These are phyloP conservation scores for Malassezia furfur DNA, from an alignment of 1,284 basidiomycete species.

Conservation along the genomic window DNA sequence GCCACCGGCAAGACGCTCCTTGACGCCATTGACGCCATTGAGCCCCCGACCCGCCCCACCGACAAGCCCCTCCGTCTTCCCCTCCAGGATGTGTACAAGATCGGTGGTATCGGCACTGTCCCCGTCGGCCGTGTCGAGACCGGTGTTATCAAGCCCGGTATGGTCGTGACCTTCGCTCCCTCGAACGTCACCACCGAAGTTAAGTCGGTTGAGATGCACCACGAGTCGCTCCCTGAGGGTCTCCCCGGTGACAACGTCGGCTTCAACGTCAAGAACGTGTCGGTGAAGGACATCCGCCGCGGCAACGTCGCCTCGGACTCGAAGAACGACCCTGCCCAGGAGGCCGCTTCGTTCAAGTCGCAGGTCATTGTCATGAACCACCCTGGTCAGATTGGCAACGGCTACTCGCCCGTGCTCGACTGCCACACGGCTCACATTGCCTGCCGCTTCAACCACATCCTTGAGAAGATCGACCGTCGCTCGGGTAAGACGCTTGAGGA, in stretches of 20 bases:
- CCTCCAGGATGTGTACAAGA: slow-evolving; percentile 99
- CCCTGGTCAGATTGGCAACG: slow-evolving; percentile 98
- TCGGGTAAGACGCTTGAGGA: slow-evolving; percentile 85
- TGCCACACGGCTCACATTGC: slow-evolving; percentile 99
- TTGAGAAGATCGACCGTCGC: slow-evolving; percentile 95
- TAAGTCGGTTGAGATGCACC: slow-evolving; percentile 99
- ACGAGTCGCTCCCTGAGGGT: slow-evolving; percentile 95
- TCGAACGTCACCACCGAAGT: slow-evolving; percentile 99
- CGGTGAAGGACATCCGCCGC: slow-evolving; percentile 99
- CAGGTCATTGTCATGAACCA: slow-evolving; percentile 99
- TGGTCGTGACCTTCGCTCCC: slow-evolving; percentile 90
- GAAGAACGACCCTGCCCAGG: slow-evolving; percentile 99
- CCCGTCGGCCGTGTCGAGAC: slow-evolving; percentile 99
- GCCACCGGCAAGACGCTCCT: slow-evolving; percentile 98
- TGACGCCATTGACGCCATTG: slow-evolving; percentile 98
- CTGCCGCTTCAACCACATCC: slow-evolving; percentile 95
- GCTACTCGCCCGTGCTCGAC: slow-evolving; percentile 95
- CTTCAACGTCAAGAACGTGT: slow-evolving; percentile 88
- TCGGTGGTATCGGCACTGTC: slow-evolving; percentile 99
- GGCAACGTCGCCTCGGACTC: slow-evolving; percentile 98
- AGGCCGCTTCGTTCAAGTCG: slow-evolving; percentile 97
- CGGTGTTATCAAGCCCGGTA: slow-evolving; percentile 98
- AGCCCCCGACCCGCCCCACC: slow-evolving; percentile 88
- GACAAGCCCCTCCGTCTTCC: slow-evolving; percentile 99
- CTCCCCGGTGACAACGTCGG: slow-evolving; percentile 97